Percentiles rank a stretch among this genome's conserved stretches.
Evolutionary conservation across 176 grass and related monocot species (phyloP).

Genomic region (Thinopyrum elongatum): DNA sequence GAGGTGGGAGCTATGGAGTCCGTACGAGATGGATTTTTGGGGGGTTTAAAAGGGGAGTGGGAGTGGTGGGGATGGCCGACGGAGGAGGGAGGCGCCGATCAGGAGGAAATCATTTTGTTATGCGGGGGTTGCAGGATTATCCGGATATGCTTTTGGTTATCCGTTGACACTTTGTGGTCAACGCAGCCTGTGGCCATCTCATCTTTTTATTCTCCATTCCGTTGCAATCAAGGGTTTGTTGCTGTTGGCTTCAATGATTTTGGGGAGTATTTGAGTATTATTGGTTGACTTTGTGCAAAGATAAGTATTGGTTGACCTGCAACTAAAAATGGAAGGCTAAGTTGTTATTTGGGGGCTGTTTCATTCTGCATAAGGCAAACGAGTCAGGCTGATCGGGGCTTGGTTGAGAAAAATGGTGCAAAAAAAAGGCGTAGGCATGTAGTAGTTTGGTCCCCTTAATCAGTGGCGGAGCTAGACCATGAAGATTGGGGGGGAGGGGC

Average conservation of each 20-base stretch:
- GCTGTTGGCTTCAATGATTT: not conserved
- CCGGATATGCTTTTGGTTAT: not conserved
- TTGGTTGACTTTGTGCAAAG: not conserved
- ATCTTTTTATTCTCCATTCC: not conserved
- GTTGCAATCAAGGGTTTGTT: no score
- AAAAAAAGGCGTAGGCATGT: no score
- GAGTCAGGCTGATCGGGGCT: no score
- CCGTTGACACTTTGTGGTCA: not conserved
- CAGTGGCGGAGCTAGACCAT: no score
- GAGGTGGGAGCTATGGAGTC: not conserved
- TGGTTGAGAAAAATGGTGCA: no score
- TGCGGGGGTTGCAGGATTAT: not conserved
- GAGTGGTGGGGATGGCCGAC: not conserved
- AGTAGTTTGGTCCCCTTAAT: no score
- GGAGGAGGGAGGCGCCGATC: not conserved
- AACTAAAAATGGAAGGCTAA: no score
- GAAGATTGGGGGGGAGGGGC: no score
- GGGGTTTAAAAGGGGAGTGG: not conserved
- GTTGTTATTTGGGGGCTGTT: no score
- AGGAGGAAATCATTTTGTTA: not conserved
- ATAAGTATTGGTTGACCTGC: no score
- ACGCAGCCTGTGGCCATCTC: not conserved
- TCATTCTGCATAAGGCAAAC: no score
- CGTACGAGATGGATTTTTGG: constrained; percentile 7
- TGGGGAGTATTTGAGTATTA: not conserved